Percentiles rank a stretch among this genome's conserved stretches.
Conservation (phyloP, 805 yeast genomes). For the Cyberlindnera veronae region DNA sequence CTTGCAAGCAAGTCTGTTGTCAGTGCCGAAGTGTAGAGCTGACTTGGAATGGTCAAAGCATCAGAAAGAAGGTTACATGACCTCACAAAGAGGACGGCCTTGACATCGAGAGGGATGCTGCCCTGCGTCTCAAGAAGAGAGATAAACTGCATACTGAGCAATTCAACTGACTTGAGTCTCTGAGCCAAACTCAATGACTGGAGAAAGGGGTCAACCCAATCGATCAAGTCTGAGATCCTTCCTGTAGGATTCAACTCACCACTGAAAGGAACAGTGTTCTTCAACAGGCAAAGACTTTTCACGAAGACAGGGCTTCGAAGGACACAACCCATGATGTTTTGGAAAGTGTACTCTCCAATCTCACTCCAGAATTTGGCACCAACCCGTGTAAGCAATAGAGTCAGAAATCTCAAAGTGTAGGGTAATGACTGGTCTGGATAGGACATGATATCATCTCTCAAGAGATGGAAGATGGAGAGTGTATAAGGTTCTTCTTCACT, state of each 20-base stretch:
- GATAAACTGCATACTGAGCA: conserved; percentile 46
- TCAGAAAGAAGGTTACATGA: conserved; percentile 20
- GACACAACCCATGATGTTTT: conserved; percentile 56
- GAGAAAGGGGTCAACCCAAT: conserved; percentile 53
- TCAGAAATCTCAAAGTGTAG: conserved; percentile 49
- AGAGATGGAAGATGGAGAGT: conserved; percentile 32
- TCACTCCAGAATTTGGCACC: conserved; percentile 50
- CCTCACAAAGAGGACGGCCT: conserved; percentile 33
- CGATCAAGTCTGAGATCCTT: conserved; percentile 41
- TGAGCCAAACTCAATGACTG: conserved; percentile 45
- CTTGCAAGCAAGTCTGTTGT: conserved; percentile 39
- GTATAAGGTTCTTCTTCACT: conserved; percentile 33
- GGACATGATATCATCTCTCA: conserved; percentile 52
- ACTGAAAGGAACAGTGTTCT: conserved; percentile 26
- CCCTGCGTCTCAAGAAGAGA: conserved; percentile 35
- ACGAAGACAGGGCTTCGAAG: conserved; percentile 51
- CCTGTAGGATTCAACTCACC: conserved; percentile 32
- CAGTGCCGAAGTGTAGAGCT: conserved; percentile 26
- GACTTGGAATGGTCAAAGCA: conserved; percentile 15
- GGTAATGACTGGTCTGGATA: conserved; percentile 39
- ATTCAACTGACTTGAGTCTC: conserved; percentile 49
- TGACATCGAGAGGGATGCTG: conserved; percentile 32
- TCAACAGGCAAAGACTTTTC: conserved; percentile 32
- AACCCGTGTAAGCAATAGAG: conserved; percentile 40
- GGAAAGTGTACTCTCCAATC: conserved; percentile 51